phyloP scores from a whole-genome alignment of 345 rosid genomes.

The Brassica incana region DNA sequence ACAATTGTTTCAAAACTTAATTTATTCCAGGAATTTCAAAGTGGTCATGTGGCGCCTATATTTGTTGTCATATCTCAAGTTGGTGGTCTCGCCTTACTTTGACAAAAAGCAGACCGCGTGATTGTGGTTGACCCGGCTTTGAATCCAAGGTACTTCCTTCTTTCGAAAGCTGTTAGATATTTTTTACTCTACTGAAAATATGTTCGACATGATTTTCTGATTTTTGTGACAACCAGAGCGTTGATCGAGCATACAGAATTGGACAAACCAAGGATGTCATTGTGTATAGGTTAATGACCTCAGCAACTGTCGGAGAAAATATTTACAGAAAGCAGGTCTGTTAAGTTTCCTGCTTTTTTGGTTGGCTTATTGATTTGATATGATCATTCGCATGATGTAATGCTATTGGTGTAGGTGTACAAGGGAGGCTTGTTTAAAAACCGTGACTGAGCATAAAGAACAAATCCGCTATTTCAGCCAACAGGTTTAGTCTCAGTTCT shows the following conservation, averaged over 20 bases:
- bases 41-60: constrained; percentile 72
- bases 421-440: constrained; percentile 91
- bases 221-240: constrained; percentile 79
- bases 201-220: neutral
- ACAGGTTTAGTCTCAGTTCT: constrained; percentile 48
- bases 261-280: constrained; percentile 93
- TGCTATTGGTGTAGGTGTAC: constrained; percentile 54
- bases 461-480: constrained; percentile 94
- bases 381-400: constrained; percentile 1
- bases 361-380: constrained; percentile 14
- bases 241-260: constrained; percentile 97
- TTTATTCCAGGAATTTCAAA: constrained; percentile 75
- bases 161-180: neutral
- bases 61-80: constrained; percentile 96
- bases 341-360: neutral
- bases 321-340: constrained; percentile 92
- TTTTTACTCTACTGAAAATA: neutral
- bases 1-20: constrained; percentile 13
- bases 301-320: constrained; percentile 98
- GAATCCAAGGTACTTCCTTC: neutral
- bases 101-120: constrained; percentile 92
- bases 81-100: constrained; percentile 99
- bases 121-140: constrained; percentile 26
- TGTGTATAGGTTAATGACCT: constrained; percentile 91
- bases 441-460: constrained; percentile 96